phyloP scores from a whole-genome alignment of 1,139 yeast species.

The Nakaseomyces glabratus region DNA sequence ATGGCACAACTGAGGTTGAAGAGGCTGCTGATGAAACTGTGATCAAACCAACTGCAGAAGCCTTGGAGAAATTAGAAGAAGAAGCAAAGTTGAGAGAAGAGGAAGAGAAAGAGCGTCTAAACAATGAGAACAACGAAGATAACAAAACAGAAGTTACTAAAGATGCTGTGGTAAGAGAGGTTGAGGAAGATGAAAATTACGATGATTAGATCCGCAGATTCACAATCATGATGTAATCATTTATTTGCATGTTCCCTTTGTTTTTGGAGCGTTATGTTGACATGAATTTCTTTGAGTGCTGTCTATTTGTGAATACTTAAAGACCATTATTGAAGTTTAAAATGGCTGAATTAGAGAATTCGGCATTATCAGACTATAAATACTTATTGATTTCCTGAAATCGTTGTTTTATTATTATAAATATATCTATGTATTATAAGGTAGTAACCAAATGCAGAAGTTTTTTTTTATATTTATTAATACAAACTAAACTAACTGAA shows the following conservation, averaged over 20 bases:
- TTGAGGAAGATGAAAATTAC: constrained; percentile 77
- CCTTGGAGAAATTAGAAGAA: constrained; percentile 36
- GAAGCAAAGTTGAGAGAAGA: constrained; percentile 36
- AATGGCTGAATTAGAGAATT: too few species aligned
- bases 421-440: constrained; percentile 2
- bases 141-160: constrained; percentile 28
- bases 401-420: constrained; percentile 2
- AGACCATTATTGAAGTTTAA: too few species aligned
- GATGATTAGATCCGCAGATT: constrained; percentile 52
- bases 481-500: constrained; percentile 24
- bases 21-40: constrained; percentile 20
- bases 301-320: too few species aligned
- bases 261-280: too few species aligned
- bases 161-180: constrained; percentile 66
- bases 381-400: not conserved
- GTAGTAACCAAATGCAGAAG: not conserved
- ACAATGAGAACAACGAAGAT: constrained; percentile 20
- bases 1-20: constrained; percentile 8
- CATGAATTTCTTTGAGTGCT: too few species aligned
- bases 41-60: constrained; percentile 38
- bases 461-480: constrained; percentile 8
- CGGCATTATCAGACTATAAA: too few species aligned
- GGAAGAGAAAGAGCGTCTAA: constrained; percentile 22
- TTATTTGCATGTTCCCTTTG: too few species aligned
- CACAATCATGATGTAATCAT: too few species aligned